Percentiles rank a stretch among this genome's conserved stretches.
phyloP scores from a whole-genome alignment of 257 asterid genomes.

The Solanum tacnaense region DNA sequence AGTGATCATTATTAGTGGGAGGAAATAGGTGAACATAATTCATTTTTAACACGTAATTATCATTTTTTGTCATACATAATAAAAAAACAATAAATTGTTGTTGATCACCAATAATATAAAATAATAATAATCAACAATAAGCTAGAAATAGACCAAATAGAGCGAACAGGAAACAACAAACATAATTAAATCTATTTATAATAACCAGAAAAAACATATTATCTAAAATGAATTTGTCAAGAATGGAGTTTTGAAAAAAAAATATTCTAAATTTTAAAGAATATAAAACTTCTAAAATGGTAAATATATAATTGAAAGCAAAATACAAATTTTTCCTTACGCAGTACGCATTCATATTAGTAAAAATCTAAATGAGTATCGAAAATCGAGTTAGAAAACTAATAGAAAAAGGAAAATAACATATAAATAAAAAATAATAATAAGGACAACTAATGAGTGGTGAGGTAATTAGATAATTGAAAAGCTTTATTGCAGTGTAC shows the following conservation, averaged over 20 bases:
- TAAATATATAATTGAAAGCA: not conserved
- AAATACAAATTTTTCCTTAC: not conserved
- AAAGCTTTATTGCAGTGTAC: not conserved
- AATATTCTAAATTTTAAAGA: not conserved
- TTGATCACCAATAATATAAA: not conserved
- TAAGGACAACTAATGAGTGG: not conserved
- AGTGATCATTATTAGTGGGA: not conserved
- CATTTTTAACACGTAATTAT: not conserved
- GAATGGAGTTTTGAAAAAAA: too few species aligned
- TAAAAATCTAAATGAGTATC: too few species aligned
- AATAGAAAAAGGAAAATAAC: not conserved
- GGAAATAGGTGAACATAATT: not conserved
- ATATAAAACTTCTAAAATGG: not conserved
- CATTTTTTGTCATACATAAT: not conserved
- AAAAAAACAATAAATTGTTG: too few species aligned
- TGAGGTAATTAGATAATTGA: not conserved
- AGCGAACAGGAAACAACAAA: not conserved
- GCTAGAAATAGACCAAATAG: not conserved
- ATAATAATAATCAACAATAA: not conserved
- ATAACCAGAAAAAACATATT: not conserved
- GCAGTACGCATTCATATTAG: not conserved
- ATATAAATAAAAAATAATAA: too few species aligned
- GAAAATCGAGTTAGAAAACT: not conserved
- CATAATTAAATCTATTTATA: not conserved
- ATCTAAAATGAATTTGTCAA: not conserved